Evolutionary conservation across 2,329 filamentous ascomycete genomes (phyloP).

Genomic region (Paecilomyces sp.): DNA sequence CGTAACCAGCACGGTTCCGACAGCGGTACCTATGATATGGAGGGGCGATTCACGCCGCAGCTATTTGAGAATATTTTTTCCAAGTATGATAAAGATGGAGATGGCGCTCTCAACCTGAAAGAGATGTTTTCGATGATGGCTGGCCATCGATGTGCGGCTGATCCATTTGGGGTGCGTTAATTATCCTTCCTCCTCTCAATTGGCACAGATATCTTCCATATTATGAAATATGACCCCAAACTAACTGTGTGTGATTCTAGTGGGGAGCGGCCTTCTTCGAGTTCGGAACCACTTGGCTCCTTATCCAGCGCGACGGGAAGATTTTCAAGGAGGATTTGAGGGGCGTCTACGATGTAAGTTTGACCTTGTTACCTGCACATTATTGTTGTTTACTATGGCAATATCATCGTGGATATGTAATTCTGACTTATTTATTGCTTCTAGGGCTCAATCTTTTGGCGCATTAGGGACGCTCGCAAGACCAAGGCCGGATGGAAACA

Average conservation of each 20-base stretch:
- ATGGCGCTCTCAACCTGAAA: constrained; percentile 31
- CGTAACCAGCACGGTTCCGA: constrained; percentile 25
- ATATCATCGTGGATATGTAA: too few species aligned
- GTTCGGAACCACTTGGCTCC: constrained; percentile 26
- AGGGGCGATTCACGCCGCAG: constrained; percentile 41
- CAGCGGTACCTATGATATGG: constrained; percentile 36
- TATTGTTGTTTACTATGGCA: too few species aligned
- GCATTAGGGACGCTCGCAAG: background rate
- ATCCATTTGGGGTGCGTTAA: constrained; percentile 34
- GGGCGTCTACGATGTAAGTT: constrained; percentile 25
- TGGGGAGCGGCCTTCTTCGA: constrained; percentile 41
- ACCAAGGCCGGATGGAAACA: background rate
- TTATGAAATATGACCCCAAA: background rate
- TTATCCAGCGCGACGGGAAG: constrained; percentile 21
- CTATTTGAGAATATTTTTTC: constrained; percentile 43
- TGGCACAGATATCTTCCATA: too few species aligned
- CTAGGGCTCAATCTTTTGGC: background rate
- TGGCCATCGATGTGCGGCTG: constrained; percentile 35
- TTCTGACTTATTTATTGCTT: background rate
- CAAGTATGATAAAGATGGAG: constrained; percentile 35
- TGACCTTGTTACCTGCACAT: background rate
- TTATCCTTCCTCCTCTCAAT: background rate
- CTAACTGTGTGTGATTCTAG: constrained; percentile 1
- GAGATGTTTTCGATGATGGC: constrained; percentile 33
- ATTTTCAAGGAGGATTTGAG: constrained; percentile 22